Percentiles rank a stretch among this genome's conserved stretches.
Conservation (phyloP, 129 eudicot genomes). For the Flaveria ramosissima region DNA sequence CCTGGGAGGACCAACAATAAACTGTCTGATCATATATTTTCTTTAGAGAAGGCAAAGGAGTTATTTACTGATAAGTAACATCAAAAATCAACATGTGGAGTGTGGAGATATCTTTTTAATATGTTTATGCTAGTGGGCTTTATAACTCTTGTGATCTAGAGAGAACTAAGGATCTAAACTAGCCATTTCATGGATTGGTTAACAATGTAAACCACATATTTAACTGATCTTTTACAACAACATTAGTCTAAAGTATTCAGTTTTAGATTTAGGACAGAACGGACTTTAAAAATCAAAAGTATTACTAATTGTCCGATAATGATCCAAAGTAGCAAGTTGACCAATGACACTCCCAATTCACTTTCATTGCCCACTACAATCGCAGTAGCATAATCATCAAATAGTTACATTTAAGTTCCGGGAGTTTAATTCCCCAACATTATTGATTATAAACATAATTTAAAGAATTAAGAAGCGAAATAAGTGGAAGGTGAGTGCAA, state of each 20-base stretch:
- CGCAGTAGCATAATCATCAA: no score
- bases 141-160: background rate
- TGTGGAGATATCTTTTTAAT: background rate
- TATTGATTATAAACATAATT: no score
- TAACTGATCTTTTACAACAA: no score
- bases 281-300: no score
- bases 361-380: no score
- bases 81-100: background rate
- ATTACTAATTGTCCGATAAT: no score
- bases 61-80: background rate
- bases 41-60: background rate
- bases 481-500: no score
- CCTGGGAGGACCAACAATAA: constrained; percentile 34
- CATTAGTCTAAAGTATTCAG: background rate
- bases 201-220: background rate
- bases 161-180: background rate
- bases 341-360: no score
- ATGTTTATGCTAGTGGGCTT: background rate
- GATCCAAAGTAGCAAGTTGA: no score
- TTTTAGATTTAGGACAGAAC: background rate
- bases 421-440: no score
- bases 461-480: no score
- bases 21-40: background rate
- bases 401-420: no score
- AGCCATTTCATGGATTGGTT: background rate